Base-by-base conservation (phyloP, 192 early-diverging fungal genomes). In the Phlyctochytrium planicorne region DNA sequence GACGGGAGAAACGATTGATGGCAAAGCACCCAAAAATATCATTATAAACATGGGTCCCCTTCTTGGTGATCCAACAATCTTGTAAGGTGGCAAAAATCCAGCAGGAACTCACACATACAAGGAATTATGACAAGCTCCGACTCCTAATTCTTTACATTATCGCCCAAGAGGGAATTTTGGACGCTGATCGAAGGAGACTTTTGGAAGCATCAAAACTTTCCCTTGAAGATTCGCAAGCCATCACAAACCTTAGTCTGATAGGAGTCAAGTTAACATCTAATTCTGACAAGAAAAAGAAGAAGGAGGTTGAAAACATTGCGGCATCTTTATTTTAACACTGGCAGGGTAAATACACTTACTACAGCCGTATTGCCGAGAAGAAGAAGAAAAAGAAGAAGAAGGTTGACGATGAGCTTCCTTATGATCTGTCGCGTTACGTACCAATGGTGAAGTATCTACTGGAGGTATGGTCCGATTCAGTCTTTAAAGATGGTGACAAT, bases 131-230 rank as follows among this genome's bases (percentile, higher is more conserved):
- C 72, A 95, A 92, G 75, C 73, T 89, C 6, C 86, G 93, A 3
- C 65, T 93, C 29, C 82, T 95, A 24, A 88, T 93, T 79, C 67
- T 94, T 3, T 95, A 92, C 73, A 89, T 91, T 20, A 89, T 92
- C 34, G 84, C 88, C 10, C 85, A 90, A 64, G 86, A 88, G n/a
- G 91, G 89, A 34, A 82, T 95, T 12, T 75, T 86, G 31, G 87
- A 89, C 52, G 83, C 86, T 33, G 91, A 94, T 55, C 72, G 89
- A 2, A 82, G 88, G 12, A 76, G 83, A 32, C 67, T 95, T 33
- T 68, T 93, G 35, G 81, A 81, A 6, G 84, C 84, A 65, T 89
- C 92, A 30, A 86, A 89, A 60, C 71, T 95, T 2, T 78, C 80
- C 2, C 74, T 85, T n/a, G 84, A 89, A 40, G 88, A 92, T 37